Evolutionary conservation across 2,329 filamentous ascomycete genomes (phyloP), one percentile per base, ranked within the genome.

Genomic region (Lasiodiplodia citricola): DNA sequence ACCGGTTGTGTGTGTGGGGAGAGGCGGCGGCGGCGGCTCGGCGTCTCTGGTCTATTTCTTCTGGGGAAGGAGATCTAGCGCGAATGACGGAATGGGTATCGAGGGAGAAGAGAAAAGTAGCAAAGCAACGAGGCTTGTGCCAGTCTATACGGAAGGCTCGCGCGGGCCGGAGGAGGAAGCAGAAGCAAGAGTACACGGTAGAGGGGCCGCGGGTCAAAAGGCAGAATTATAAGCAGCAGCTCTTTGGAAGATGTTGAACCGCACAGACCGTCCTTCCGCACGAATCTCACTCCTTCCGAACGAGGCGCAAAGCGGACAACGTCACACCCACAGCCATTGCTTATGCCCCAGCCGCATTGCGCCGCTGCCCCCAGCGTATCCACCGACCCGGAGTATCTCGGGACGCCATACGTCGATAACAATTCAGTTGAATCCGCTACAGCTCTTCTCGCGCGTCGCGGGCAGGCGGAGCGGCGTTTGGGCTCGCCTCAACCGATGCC

Each of bases 101-200:
- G 47, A 38, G 21, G 10, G 31, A n/a, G 8, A n/a, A 52, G 25
- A 21, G 25, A 55, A 68, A 55, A 23, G 35, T 44, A 55, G 67
- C 25, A 68, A 62, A 60, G 44, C 58, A n/a, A 28, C 38, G 23
- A 63, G 31, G 31, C 31, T 41, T 16, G 14, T 35, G 60, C 44
- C 51, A 31, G 44, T 31, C n/a, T 64, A 21, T 13, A 28, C n/a
- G 16, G 47, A 47, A 7, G 21, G 31, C 28, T 41, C 44, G 44
- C 60, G 60, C 28, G 60, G 21, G 28, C 23, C 14, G n/a, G 13
- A n/a, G 8, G 31, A 8, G 28, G 38, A 16, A 21, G 28, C 7
- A 25, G 25, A 64, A 14, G 41, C 51, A 18, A 18, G 18, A 23
- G 35, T 14, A 37, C 18, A 38, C 44, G 44, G 28, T 3, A 28